phyloP scores from a whole-genome alignment of 805 yeast genomes.

The Pichia paraexigua region DNA sequence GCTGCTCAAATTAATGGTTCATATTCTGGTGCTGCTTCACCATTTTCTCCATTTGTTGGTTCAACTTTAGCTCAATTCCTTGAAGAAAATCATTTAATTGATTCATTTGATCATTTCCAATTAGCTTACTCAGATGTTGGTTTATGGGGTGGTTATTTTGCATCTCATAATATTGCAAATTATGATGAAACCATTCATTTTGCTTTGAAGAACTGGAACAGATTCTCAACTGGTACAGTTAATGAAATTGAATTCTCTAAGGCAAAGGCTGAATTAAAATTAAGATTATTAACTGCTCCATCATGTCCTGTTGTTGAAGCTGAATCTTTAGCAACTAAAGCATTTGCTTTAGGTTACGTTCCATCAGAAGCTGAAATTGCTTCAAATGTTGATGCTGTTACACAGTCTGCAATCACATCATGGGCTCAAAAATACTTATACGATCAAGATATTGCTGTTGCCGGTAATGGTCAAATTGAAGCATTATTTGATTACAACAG shows the following conservation, averaged over 20 bases:
- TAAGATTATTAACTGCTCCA: constrained; percentile 42
- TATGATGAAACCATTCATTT: constrained; percentile 77
- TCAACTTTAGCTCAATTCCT: constrained; percentile 64
- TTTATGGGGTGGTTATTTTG: constrained; percentile 75
- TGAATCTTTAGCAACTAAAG: constrained; percentile 43
- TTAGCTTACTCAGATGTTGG: constrained; percentile 69
- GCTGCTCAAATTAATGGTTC: constrained; percentile 59
- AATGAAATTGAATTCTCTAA: constrained; percentile 72
- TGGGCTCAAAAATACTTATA: constrained; percentile 75
- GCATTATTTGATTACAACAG: constrained; percentile 76
- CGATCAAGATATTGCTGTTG: constrained; percentile 78
- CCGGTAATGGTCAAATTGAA: constrained; percentile 84
- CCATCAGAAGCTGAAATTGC: constrained; percentile 52
- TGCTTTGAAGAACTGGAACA: constrained; percentile 81
- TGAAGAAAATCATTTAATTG: constrained; percentile 65
- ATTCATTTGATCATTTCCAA: constrained; percentile 64
- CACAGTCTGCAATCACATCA: constrained; percentile 48
- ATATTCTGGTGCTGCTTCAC: constrained; percentile 45
- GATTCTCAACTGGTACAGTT: constrained; percentile 61
- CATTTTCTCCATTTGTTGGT: constrained; percentile 50
- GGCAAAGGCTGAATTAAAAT: constrained; percentile 66
- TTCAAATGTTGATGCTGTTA: constrained; percentile 55
- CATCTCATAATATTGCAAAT: constrained; percentile 47
- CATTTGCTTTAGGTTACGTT: constrained; percentile 55
- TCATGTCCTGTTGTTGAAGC: constrained; percentile 40